phyloP scores from a whole-genome alignment of 2,329 filamentous ascomycete genomes.

The Colletotrichum lupini region DNA sequence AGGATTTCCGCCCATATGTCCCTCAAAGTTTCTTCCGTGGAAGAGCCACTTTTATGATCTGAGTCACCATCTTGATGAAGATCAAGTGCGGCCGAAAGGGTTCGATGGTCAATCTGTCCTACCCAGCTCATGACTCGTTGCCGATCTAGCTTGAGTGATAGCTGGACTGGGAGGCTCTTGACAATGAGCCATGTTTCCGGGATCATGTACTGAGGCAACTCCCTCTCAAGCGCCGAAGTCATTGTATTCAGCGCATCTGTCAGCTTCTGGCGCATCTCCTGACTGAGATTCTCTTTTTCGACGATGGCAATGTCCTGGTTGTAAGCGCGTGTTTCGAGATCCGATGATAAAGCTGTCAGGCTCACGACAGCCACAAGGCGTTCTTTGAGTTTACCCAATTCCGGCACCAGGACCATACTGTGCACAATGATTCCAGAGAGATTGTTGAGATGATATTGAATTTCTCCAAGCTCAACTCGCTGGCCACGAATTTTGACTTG shows the following conservation, averaged over 20 bases:
- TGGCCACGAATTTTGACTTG: slow-evolving; percentile 38
- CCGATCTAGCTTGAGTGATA: slow-evolving; percentile 38
- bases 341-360: not conserved
- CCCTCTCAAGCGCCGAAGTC: not conserved
- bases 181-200: slow-evolving; percentile 37
- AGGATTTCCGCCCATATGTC: slow-evolving; percentile 51
- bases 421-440: not conserved
- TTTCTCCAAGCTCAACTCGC: slow-evolving; percentile 26
- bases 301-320: not conserved
- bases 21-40: not conserved
- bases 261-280: not conserved
- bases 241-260: not conserved
- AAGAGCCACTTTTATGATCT: not conserved
- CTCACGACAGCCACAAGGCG: slow-evolving; percentile 20
- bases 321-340: not conserved
- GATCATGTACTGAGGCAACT: slow-evolving; percentile 39
- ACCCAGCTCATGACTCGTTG: slow-evolving; percentile 8
- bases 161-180: slow-evolving; percentile 31
- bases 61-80: not conserved
- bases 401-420: slow-evolving; percentile 9
- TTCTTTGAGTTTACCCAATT: not conserved
- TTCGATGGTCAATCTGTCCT: not conserved
- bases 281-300: not conserved
- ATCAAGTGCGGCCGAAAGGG: not conserved
- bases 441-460: slow-evolving; percentile 21